phyloP scores from a whole-genome alignment of 129 eudicot genomes.

The Arctium lappa region DNA sequence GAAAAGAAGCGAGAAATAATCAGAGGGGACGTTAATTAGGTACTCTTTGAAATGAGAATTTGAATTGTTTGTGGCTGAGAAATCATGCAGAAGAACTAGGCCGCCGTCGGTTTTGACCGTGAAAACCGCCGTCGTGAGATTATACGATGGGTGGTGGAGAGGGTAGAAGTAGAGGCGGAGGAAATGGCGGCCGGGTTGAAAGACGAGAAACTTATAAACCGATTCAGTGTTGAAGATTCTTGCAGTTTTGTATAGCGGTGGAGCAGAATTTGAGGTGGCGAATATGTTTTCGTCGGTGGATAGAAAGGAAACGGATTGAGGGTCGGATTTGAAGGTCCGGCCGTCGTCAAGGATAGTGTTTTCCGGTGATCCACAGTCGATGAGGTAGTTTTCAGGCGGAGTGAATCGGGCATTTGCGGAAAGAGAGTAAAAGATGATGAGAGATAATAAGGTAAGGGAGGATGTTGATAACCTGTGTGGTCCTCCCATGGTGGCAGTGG shows the following conservation, averaged over 20 bases:
- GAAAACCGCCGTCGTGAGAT: slow-evolving; percentile 62
- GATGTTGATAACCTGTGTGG: slow-evolving; percentile 1
- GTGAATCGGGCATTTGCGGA: slow-evolving; percentile 25
- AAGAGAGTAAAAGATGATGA: slow-evolving; percentile 6
- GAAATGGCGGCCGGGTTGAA: slow-evolving; percentile 65
- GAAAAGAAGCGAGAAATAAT: slow-evolving; percentile 58
- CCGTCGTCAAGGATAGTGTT: slow-evolving; percentile 71
- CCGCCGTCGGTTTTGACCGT: slow-evolving; percentile 62
- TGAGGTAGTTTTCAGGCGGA: slow-evolving; percentile 73
- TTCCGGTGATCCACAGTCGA: slow-evolving; percentile 75
- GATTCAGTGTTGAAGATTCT: slow-evolving; percentile 68
- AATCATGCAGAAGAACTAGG: slow-evolving; percentile 71
- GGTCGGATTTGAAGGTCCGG: slow-evolving; percentile 85
- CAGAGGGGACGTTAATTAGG: slow-evolving; percentile 62
- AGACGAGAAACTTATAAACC: slow-evolving; percentile 65
- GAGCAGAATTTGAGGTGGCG: slow-evolving; percentile 38
- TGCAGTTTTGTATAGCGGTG: slow-evolving; percentile 63
- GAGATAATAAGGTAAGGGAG: not conserved
- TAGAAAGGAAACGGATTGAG: slow-evolving; percentile 66
- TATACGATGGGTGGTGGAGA: slow-evolving; percentile 54
- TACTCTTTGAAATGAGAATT: slow-evolving; percentile 62
- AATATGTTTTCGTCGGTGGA: slow-evolving; percentile 70
- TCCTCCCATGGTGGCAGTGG: slow-evolving; percentile 6
- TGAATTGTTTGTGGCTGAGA: slow-evolving; percentile 38
- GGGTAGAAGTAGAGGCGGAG: slow-evolving; percentile 80